A percentile compares a stretch with the other conserved stretches of the same genome.
phyloP scores from a whole-genome alignment of 2,329 filamentous ascomycete species.

The Microsporum audouinii region DNA sequence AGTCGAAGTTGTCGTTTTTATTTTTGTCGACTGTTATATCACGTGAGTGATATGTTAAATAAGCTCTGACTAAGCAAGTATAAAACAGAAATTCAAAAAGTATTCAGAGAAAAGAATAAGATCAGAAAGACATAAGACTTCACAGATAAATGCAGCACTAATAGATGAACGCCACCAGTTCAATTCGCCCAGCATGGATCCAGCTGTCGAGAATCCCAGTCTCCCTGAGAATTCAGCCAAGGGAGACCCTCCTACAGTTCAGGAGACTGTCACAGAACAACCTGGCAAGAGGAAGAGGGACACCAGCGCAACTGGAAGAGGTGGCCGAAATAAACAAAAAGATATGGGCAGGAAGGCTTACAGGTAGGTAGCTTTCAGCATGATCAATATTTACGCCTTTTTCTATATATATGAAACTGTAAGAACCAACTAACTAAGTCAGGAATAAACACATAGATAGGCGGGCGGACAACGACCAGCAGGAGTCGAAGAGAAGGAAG shows the following conservation, averaged over 20 bases:
- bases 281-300: neutral
- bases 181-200: constrained; percentile 11
- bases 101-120: neutral
- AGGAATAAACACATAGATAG: constrained; percentile 44
- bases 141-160: neutral
- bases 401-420: neutral
- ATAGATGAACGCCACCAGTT: neutral
- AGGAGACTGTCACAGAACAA: neutral
- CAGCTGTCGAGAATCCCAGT: constrained; percentile 8
- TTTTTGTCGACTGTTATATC: too few relatives aligned
- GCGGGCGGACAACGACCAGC: constrained; percentile 40
- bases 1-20: too few relatives aligned
- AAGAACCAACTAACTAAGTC: constrained; percentile 37
- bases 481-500: constrained; percentile 46
- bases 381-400: neutral
- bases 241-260: neutral
- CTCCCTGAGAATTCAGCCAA: neutral
- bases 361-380: constrained; percentile 37
- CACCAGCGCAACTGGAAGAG: constrained; percentile 8
- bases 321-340: constrained; percentile 46
- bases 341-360: constrained; percentile 57
- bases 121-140: neutral
- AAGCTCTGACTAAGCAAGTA: neutral
- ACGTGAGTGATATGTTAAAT: too few relatives aligned
- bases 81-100: neutral